These are phyloP conservation scores for Suillus subalutaceus DNA, from an alignment of 768 basidiomycete species.

Conservation along the genomic window DNA sequence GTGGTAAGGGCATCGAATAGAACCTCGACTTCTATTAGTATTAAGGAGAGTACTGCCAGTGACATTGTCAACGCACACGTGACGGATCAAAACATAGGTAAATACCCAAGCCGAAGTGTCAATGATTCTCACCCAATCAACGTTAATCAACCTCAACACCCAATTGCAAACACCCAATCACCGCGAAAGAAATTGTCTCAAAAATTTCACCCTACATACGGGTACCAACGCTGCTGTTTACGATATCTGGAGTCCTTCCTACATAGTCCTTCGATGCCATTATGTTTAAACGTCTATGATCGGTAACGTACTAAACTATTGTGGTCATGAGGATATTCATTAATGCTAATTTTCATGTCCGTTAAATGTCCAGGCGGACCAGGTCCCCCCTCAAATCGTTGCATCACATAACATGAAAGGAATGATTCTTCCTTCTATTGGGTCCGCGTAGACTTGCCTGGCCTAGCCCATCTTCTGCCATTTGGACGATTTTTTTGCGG, in stretches of 20 bases:
- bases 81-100: neutral
- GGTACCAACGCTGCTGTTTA: neutral
- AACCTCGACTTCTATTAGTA: neutral
- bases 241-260: neutral
- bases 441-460: neutral
- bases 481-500: constrained; percentile 10
- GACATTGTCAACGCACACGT: neutral
- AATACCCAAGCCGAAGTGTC: neutral
- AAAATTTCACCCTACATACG: neutral
- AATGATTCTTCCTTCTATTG: neutral
- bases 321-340: neutral
- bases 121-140: too few relatives aligned
- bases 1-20: constrained; percentile 43
- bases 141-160: too few relatives aligned
- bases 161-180: neutral
- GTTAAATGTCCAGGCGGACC: neutral
- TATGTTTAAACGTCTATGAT: neutral
- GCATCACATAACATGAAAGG: neutral
- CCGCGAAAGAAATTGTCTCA: neutral
- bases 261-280: neutral
- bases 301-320: neutral
- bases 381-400: neutral
- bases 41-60: neutral
- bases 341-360: neutral
- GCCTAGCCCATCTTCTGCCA: neutral